These are phyloP conservation scores for Cryptococcus wingfieldii DNA, from an alignment of 1,284 basidiomycete species.

Conservation along the genomic window DNA sequence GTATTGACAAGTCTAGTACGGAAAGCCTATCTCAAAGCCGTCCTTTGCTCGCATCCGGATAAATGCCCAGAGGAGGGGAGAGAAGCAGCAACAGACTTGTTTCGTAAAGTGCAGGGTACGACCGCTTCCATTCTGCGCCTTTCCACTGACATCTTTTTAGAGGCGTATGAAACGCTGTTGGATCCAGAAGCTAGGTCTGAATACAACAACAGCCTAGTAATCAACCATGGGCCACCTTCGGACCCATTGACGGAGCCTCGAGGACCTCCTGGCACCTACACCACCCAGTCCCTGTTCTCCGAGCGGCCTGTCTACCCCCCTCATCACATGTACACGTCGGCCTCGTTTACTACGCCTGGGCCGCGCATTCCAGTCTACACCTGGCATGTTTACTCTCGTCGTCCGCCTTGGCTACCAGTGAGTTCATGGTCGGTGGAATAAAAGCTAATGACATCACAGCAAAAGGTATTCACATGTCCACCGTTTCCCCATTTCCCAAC, in stretches of 20 bases:
- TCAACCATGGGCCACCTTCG: not conserved
- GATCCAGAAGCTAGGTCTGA: slow-evolving; percentile 10
- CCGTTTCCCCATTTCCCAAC: not conserved
- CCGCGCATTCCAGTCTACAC: not conserved
- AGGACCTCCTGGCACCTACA: not conserved
- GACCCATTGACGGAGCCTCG: not conserved
- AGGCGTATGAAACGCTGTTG: slow-evolving; percentile 33
- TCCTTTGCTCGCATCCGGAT: slow-evolving; percentile 21
- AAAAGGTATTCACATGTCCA: slow-evolving; percentile 2
- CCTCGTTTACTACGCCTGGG: slow-evolving; percentile 6
- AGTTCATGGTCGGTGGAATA: too few species aligned
- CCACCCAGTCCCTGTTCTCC: not conserved
- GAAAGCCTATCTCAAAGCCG: slow-evolving; percentile 23
- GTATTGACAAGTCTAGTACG: slow-evolving; percentile 13
- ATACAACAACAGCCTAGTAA: slow-evolving; percentile 14
- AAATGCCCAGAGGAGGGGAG: slow-evolving; percentile 12
- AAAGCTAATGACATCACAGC: not conserved
- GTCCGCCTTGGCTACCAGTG: too few species aligned
- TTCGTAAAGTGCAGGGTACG: slow-evolving; percentile 21
- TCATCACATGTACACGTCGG: not conserved
- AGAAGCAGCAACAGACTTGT: slow-evolving; percentile 9
- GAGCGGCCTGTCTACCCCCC: not conserved
- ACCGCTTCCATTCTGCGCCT: slow-evolving; percentile 1
- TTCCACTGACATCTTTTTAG: slow-evolving; percentile 3
- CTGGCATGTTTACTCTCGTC: not conserved